A percentile compares a stretch with the other conserved stretches of the same genome.
phyloP scores from a whole-genome alignment of 2,329 filamentous ascomycete genomes.

The Thyridium curvatum region DNA sequence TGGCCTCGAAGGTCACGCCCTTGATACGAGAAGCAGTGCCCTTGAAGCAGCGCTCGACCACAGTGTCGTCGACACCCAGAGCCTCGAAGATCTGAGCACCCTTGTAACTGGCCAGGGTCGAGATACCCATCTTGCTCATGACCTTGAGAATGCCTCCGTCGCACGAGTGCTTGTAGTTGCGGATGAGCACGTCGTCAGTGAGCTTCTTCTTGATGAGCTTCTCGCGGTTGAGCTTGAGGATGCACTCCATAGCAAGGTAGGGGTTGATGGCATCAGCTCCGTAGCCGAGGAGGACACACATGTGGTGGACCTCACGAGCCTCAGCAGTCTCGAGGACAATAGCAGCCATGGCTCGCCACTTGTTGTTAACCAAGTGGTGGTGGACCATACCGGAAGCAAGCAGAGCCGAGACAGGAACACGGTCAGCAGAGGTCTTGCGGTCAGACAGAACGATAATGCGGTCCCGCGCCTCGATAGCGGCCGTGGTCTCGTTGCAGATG shows the following conservation, averaged over 20 bases:
- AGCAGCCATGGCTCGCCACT: constrained; percentile 86
- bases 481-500: constrained; percentile 79
- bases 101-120: constrained; percentile 92
- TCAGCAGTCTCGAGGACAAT: constrained; percentile 89
- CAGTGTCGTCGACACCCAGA: constrained; percentile 83
- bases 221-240: constrained; percentile 93
- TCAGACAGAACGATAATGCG: constrained; percentile 87
- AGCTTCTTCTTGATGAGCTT: constrained; percentile 88
- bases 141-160: constrained; percentile 97
- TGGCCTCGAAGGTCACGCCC: constrained; percentile 87
- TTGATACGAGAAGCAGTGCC: constrained; percentile 92
- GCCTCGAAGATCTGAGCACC: constrained; percentile 97
- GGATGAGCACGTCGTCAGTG: constrained; percentile 72
- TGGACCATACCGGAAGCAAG: constrained; percentile 91
- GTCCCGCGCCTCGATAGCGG: constrained; percentile 76
- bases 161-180: constrained; percentile 95
- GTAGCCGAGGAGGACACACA: constrained; percentile 96
- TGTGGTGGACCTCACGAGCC: constrained; percentile 95
- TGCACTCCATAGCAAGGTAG: constrained; percentile 93
- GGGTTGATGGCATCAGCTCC: constrained; percentile 92
- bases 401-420: constrained; percentile 78
- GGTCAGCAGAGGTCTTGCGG: constrained; percentile 73
- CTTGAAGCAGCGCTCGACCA: constrained; percentile 91
- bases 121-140: constrained; percentile 99
- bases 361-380: constrained; percentile 91